Conservation (phyloP, 2,329 filamentous ascomycete species). For the Aspergillus piperis region DNA sequence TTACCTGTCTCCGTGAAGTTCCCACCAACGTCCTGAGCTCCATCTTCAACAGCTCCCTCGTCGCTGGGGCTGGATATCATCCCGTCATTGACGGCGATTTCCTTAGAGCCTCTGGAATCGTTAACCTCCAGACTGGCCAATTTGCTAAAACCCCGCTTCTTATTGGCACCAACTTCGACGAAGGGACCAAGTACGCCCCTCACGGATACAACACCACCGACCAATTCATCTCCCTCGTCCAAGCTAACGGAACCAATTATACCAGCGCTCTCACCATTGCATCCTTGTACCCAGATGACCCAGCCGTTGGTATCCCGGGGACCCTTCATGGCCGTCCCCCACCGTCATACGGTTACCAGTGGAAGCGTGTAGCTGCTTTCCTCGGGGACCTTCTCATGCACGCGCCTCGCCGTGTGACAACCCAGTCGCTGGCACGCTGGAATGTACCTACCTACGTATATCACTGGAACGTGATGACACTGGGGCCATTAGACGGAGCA, state of each 20-base stretch:
- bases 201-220: not conserved
- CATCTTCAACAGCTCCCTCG: conserved; percentile 10
- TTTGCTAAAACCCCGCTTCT: conserved; percentile 14
- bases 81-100: conserved; percentile 14
- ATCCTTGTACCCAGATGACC: conserved; percentile 1
- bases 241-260: not conserved
- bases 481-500: conserved; percentile 12
- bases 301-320: conserved; percentile 4
- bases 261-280: not conserved
- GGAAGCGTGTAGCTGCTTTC: conserved; percentile 13
- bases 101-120: not conserved
- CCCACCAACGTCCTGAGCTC: conserved; percentile 6
- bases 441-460: conserved; percentile 15
- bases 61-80: not conserved
- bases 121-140: not conserved
- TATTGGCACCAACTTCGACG: conserved; percentile 14
- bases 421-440: conserved; percentile 11
- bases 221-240: not conserved
- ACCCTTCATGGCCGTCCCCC: conserved; percentile 7
- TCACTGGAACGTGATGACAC: conserved; percentile 15
- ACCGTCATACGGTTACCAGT: conserved; percentile 14
- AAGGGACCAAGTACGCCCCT: conserved; percentile 9
- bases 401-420: conserved; percentile 14
- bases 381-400: conserved; percentile 16
- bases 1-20: conserved; percentile 12